A percentile compares a stretch with the other conserved stretches of the same genome.
Conservation (phyloP, 495 filamentous ascomycete genomes). For the Penicillium crystallinum region DNA sequence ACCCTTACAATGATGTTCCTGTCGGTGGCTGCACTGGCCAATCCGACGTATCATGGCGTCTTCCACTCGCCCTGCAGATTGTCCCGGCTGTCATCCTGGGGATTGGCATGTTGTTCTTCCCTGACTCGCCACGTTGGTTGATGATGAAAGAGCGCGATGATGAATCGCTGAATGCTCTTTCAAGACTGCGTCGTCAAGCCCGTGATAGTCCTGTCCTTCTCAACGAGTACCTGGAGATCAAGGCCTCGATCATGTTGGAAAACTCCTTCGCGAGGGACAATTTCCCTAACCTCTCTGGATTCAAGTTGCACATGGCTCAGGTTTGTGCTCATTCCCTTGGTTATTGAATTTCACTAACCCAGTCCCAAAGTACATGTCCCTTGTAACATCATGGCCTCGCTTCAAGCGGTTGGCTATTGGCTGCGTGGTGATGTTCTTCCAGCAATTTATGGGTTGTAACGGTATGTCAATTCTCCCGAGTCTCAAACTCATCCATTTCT, state of each 20-base stretch:
- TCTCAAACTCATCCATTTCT: background rate
- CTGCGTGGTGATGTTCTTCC: slow-evolving; percentile 73
- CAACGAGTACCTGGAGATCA: slow-evolving; percentile 78
- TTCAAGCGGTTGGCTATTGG: slow-evolving; percentile 73
- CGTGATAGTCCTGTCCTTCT: slow-evolving; percentile 56
- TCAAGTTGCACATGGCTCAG: slow-evolving; percentile 41
- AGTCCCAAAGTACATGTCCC: slow-evolving; percentile 51
- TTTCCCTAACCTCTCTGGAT: slow-evolving; percentile 61
- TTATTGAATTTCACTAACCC: background rate
- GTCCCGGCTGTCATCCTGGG: slow-evolving; percentile 56
- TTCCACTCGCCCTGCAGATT: slow-evolving; percentile 60
- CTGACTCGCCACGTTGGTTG: slow-evolving; percentile 77
- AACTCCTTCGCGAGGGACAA: slow-evolving; percentile 66
- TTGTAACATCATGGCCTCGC: slow-evolving; percentile 64
- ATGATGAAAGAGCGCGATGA: slow-evolving; percentile 67
- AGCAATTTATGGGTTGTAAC: slow-evolving; percentile 66
- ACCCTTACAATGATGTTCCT: slow-evolving; percentile 42
- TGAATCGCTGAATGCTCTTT: slow-evolving; percentile 64
- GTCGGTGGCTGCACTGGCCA: slow-evolving; percentile 44
- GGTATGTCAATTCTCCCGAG: slow-evolving; percentile 10
- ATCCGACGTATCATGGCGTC: slow-evolving; percentile 63
- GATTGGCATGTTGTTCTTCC: slow-evolving; percentile 73
- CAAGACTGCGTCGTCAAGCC: slow-evolving; percentile 53
- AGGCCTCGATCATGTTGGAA: slow-evolving; percentile 73
- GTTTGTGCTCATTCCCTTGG: slow-evolving; percentile 7